Evolutionary conservation across 352 stramenopile genomes (phyloP).

Genomic region (Phytophthora citricola): DNA sequence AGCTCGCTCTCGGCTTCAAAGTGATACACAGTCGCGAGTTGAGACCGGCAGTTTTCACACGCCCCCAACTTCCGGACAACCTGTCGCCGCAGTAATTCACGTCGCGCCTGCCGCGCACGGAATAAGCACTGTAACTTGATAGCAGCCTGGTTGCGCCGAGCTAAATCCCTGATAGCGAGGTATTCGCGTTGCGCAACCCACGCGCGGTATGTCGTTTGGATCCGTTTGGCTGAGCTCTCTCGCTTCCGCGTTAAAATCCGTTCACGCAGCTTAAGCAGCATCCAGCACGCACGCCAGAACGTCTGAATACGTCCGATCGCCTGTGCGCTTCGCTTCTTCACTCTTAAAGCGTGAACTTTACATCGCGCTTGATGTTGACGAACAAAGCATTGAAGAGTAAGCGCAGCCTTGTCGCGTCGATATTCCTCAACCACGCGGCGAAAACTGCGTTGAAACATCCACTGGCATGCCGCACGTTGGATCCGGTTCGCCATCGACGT

Average conservation of each 20-base stretch:
- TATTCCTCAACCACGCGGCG: constrained; percentile 12
- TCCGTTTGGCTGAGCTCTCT: constrained; percentile 17
- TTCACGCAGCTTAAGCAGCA: constrained; percentile 27
- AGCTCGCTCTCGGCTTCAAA: constrained; percentile 38
- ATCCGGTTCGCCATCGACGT: constrained; percentile 49
- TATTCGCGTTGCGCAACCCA: constrained; percentile 32
- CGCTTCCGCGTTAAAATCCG: constrained; percentile 14
- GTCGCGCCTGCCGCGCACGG: constrained; percentile 31
- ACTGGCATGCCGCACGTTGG: constrained; percentile 35
- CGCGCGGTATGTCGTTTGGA: constrained; percentile 35
- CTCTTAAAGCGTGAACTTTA: constrained; percentile 14
- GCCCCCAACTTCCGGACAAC: constrained; percentile 41
- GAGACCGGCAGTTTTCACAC: constrained; percentile 54
- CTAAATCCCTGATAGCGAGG: constrained; percentile 30
- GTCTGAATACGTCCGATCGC: constrained; percentile 41
- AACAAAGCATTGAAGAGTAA: constrained; percentile 39
- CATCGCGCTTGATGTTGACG: constrained; percentile 25
- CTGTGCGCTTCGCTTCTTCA: constrained; percentile 19
- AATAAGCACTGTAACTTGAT: constrained; percentile 58
- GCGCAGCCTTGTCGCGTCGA: constrained; percentile 30
- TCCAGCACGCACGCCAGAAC: constrained; percentile 39
- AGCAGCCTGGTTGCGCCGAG: constrained; percentile 42
- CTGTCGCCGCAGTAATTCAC: constrained; percentile 43
- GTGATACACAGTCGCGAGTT: constrained; percentile 45
- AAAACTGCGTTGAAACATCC: constrained; percentile 40